Percentiles rank a stretch among this genome's conserved stretches.
phyloP scores from a whole-genome alignment of 176 grass and related monocot genomes.

The Triticum monococcum region DNA sequence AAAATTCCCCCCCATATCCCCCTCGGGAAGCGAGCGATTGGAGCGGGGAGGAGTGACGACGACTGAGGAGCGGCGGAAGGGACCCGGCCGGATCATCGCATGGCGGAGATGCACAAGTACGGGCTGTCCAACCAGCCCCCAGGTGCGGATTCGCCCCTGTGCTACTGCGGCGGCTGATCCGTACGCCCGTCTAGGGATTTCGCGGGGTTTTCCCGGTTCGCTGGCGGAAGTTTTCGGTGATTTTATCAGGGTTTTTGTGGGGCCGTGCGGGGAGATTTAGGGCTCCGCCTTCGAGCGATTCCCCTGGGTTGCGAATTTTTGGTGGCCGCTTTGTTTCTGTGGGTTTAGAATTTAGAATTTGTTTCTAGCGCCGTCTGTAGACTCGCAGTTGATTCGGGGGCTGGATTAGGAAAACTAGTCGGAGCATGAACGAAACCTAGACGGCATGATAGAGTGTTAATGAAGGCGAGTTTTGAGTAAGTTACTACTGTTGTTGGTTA shows the following conservation, averaged over 20 bases:
- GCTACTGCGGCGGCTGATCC: neutral
- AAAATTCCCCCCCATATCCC: constrained; percentile 43
- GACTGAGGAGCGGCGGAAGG: neutral
- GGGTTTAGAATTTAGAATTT: neutral
- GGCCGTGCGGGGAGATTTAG: constrained; percentile 5
- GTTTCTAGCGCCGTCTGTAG: neutral
- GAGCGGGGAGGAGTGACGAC: neutral
- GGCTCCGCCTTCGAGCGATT: neutral
- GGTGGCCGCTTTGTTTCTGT: neutral
- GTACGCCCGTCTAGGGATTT: constrained; percentile 2
- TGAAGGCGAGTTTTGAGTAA: neutral
- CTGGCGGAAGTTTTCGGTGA: neutral
- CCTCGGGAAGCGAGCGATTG: constrained; percentile 3
- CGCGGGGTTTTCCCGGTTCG: neutral
- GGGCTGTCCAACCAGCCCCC: constrained; percentile 44
- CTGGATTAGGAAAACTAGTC: neutral
- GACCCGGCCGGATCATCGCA: constrained; percentile 35
- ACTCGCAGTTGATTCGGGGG: neutral
- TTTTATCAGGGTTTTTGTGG: neutral
- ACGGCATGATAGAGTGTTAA: neutral
- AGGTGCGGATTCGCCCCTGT: constrained; percentile 20
- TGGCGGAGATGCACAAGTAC: constrained; percentile 52
- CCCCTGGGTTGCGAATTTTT: neutral
- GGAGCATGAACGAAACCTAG: neutral
- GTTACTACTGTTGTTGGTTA: neutral